Percentiles rank a stretch among this genome's conserved stretches.
These are phyloP conservation scores for Lichtheimia hyalospora DNA, from an alignment of 371 early-diverging fungal species.

Conservation along the genomic window DNA sequence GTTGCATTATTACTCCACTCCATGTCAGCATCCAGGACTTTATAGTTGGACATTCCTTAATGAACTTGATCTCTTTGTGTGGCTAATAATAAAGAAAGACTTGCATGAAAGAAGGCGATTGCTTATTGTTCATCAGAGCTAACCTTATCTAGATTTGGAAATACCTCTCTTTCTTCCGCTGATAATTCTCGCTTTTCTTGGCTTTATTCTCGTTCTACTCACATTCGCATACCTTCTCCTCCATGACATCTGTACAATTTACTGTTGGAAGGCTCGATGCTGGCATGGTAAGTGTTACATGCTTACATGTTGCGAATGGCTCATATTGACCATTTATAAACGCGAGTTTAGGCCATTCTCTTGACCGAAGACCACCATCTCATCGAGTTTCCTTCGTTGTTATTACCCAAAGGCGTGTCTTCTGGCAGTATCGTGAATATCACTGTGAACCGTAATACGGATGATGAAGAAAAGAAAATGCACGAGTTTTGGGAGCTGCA, in stretches of 20 bases:
- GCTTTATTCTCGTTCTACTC: no score
- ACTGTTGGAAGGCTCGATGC: constrained; percentile 93
- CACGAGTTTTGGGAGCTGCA: constrained; percentile 85
- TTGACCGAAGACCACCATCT: constrained; percentile 94
- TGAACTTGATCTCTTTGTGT: no score
- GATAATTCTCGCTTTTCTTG: no score
- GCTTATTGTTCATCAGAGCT: no score
- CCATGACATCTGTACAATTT: constrained; percentile 69
- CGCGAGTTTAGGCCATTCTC: constrained; percentile 74
- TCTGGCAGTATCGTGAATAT: constrained; percentile 95
- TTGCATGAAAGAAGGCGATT: no score
- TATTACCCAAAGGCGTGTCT: constrained; percentile 89
- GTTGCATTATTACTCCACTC: no score
- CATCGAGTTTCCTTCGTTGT: constrained; percentile 94
- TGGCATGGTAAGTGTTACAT: constrained; percentile 60
- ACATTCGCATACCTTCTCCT: not conserved
- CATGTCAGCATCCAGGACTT: no score
- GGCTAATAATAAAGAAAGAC: no score
- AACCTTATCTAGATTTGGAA: no score
- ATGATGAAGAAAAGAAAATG: constrained; percentile 79
- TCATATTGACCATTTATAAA: not conserved
- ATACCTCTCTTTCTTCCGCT: no score
- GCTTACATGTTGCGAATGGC: not conserved
- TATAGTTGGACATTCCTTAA: no score
- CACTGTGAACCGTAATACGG: constrained; percentile 82